These are phyloP conservation scores for Quercus phellos DNA, from an alignment of 331 rosid genomes.

Conservation along the genomic window DNA sequence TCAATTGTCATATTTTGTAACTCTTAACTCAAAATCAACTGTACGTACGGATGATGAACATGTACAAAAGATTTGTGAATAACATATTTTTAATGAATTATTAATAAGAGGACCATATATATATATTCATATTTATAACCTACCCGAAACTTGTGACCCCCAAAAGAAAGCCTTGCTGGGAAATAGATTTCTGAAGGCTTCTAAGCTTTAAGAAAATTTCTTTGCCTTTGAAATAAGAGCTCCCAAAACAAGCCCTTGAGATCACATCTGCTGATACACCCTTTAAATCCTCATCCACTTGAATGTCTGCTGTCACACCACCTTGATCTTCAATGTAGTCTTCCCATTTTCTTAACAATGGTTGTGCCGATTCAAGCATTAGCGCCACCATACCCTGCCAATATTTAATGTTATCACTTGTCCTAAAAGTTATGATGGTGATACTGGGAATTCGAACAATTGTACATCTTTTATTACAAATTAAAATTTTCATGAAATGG, in stretches of 20 bases:
- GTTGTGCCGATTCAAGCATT: constrained; percentile 58
- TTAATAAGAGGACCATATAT: not conserved
- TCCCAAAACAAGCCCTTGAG: constrained; percentile 88
- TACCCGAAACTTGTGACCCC: constrained; percentile 50
- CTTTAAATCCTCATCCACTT: constrained; percentile 64
- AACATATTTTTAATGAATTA: too few species aligned
- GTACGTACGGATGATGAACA: too few species aligned
- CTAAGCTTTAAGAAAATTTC: constrained; percentile 78
- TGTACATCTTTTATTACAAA: too few species aligned
- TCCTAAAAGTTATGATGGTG: too few species aligned
- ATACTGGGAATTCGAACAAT: too few species aligned
- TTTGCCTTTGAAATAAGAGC: constrained; percentile 65
- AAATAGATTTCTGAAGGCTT: constrained; percentile 50
- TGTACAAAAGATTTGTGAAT: too few species aligned
- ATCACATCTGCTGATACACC: constrained; percentile 79
- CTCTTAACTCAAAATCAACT: too few species aligned
- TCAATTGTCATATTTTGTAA: too few species aligned
- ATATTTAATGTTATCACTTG: too few species aligned
- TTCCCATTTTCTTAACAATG: constrained; percentile 63
- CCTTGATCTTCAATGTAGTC: constrained; percentile 38
- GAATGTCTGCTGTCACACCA: constrained; percentile 40
- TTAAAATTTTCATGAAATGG: too few species aligned
- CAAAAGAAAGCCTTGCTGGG: constrained; percentile 56
- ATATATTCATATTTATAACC: not conserved
- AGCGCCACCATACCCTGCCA: constrained; percentile 81